Conservation (phyloP, 176 grass and related monocot genomes). For the Oryza rufipogon region DNA sequence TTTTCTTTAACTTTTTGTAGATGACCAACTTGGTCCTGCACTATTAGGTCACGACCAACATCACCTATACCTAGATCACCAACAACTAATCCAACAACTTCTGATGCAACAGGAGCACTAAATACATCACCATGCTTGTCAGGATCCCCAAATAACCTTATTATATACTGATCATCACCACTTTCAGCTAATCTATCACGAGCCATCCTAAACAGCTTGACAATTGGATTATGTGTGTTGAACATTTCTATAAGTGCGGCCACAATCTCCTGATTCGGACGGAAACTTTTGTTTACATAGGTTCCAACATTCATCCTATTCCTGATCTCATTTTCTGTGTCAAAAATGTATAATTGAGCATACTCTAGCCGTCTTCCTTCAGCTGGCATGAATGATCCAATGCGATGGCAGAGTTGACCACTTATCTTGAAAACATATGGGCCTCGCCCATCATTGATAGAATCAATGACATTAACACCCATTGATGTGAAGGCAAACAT, state of each 20-base stretch:
- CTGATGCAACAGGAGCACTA: not conserved
- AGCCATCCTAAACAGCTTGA: not conserved
- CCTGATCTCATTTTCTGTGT: not conserved
- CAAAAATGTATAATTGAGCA: not conserved
- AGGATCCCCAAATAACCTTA: not conserved
- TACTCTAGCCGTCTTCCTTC: not conserved
- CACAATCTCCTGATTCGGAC: not conserved
- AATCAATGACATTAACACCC: too few species aligned
- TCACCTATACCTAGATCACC: not conserved
- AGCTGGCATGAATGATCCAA: not conserved
- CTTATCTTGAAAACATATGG: not conserved
- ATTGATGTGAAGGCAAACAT: not conserved
- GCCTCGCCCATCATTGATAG: too few species aligned
- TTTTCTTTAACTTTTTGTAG: too few species aligned
- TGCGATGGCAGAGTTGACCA: not conserved
- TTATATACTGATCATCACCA: not conserved
- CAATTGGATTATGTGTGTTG: not conserved
- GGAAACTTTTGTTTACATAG: rapidly evolving
- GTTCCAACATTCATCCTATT: not conserved
- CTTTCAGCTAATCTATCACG: not conserved
- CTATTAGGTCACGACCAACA: not conserved
- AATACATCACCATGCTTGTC: not conserved
- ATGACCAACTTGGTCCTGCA: not conserved
- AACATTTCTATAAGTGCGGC: not conserved
- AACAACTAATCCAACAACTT: not conserved